These are phyloP conservation scores for Solanum pinnatisectum DNA, from an alignment of 257 asterid genomes.

Conservation along the genomic window DNA sequence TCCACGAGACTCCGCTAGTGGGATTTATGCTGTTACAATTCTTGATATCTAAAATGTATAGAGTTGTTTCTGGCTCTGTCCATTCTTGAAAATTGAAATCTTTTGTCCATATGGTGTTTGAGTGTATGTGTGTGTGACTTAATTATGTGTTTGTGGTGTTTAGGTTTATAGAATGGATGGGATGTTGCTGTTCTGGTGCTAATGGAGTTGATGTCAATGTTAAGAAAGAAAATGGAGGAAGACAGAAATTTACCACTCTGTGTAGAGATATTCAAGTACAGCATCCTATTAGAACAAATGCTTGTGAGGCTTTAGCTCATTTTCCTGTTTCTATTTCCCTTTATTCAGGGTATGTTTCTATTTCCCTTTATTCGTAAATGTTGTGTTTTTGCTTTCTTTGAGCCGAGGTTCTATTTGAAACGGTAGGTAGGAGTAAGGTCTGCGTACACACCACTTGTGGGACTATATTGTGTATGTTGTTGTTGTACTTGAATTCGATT, in stretches of 20 bases:
- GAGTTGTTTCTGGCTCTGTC: not conserved
- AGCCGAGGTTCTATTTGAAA: not conserved
- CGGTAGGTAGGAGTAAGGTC: not conserved
- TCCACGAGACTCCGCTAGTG: not conserved
- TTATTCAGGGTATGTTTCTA: constrained; percentile 63
- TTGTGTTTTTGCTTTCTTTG: not conserved
- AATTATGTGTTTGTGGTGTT: not conserved
- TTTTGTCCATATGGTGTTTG: constrained; percentile 6
- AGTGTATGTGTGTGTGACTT: not conserved
- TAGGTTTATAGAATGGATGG: constrained; percentile 76
- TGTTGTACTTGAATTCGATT: not conserved
- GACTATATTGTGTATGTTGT: not conserved
- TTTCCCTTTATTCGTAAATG: not conserved
- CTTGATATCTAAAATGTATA: not conserved
- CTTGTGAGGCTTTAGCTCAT: constrained; percentile 52
- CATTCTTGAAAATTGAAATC: not conserved
- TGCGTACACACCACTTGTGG: not conserved
- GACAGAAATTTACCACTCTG: constrained; percentile 5
- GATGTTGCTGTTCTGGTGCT: constrained; percentile 75
- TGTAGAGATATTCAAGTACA: constrained; percentile 47
- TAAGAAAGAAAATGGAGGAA: constrained; percentile 28
- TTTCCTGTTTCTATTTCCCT: constrained; percentile 51
- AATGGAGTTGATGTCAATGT: constrained; percentile 7
- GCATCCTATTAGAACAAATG: constrained; percentile 40
- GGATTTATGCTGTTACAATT: not conserved